Percentiles rank a stretch among this genome's conserved stretches.
Conservation (phyloP, 2,329 filamentous ascomycete genomes). For the Colletotrichum sp. region DNA sequence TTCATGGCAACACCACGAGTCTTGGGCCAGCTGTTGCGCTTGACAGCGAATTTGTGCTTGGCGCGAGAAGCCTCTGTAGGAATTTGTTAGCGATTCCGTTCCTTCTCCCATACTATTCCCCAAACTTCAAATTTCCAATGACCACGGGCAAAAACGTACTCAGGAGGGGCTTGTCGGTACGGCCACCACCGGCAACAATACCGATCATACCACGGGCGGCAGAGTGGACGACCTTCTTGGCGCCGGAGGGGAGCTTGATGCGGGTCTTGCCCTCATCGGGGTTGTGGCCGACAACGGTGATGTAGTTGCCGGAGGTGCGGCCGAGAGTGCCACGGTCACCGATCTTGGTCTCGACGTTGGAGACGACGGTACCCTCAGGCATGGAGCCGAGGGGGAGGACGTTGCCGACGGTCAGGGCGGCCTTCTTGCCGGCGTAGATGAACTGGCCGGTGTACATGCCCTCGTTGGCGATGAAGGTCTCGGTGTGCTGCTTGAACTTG, state of each 20-base stretch:
- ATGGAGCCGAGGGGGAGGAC: slow-evolving; percentile 92
- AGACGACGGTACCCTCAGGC: slow-evolving; percentile 98
- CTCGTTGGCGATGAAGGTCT: slow-evolving; percentile 99
- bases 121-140: background rate
- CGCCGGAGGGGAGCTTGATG: slow-evolving; percentile 98
- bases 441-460: slow-evolving; percentile 99
- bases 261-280: slow-evolving; percentile 99
- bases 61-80: slow-evolving; percentile 92
- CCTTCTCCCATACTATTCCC: background rate
- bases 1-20: slow-evolving; percentile 99
- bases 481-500: slow-evolving; percentile 95
- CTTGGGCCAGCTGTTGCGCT: slow-evolving; percentile 99
- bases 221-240: slow-evolving; percentile 98
- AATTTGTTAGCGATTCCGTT: slow-evolving; percentile 41
- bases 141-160: slow-evolving; percentile 60
- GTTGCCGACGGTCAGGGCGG: slow-evolving; percentile 95
- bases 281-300: slow-evolving; percentile 98
- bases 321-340: slow-evolving; percentile 96
- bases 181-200: slow-evolving; percentile 98
- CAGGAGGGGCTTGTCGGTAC: slow-evolving; percentile 99
- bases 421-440: slow-evolving; percentile 99
- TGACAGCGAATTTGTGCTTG: slow-evolving; percentile 99
- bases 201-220: slow-evolving; percentile 96
- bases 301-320: slow-evolving; percentile 98
- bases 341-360: slow-evolving; percentile 99